These are phyloP conservation scores for Avena sativa DNA, from an alignment of 176 grass and related monocot species.

Conservation along the genomic window DNA sequence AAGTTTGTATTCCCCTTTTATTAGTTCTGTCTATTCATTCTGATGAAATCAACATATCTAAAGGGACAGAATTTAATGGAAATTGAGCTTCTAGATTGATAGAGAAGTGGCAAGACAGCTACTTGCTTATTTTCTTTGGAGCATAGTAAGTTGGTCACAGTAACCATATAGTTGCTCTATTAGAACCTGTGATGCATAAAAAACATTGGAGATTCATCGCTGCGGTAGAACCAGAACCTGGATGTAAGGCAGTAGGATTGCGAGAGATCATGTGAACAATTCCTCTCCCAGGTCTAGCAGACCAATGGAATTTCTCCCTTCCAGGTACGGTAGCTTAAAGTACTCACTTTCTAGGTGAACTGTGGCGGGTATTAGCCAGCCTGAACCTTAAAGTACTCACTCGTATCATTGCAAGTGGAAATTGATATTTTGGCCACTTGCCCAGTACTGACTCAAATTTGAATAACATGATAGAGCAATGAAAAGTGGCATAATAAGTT, in stretches of 20 bases:
- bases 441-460: slow-evolving; percentile 23
- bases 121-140: slow-evolving; percentile 35
- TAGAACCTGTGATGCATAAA: not conserved
- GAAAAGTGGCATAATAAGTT: slow-evolving; percentile 5
- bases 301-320: slow-evolving; percentile 38
- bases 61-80: not conserved
- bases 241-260: slow-evolving; percentile 51
- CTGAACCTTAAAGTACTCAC: slow-evolving; percentile 18
- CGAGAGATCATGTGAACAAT: slow-evolving; percentile 49
- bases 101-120: not conserved
- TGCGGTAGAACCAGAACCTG: slow-evolving; percentile 14
- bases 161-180: not conserved
- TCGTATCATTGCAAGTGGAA: slow-evolving; percentile 30
- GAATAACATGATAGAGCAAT: slow-evolving; percentile 12
- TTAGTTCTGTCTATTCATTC: not conserved
- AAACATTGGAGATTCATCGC: not conserved
- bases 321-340: slow-evolving; percentile 20
- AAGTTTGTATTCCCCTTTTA: not conserved
- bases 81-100: not conserved
- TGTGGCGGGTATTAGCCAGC: not conserved
- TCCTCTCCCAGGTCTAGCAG: not conserved
- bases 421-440: slow-evolving; percentile 4
- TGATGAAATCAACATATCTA: not conserved
- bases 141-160: not conserved
- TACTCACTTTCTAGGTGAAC: not conserved